Evolutionary conservation across 2,329 filamentous ascomycete genomes (phyloP).

Genomic region (Volutella citrinella): DNA sequence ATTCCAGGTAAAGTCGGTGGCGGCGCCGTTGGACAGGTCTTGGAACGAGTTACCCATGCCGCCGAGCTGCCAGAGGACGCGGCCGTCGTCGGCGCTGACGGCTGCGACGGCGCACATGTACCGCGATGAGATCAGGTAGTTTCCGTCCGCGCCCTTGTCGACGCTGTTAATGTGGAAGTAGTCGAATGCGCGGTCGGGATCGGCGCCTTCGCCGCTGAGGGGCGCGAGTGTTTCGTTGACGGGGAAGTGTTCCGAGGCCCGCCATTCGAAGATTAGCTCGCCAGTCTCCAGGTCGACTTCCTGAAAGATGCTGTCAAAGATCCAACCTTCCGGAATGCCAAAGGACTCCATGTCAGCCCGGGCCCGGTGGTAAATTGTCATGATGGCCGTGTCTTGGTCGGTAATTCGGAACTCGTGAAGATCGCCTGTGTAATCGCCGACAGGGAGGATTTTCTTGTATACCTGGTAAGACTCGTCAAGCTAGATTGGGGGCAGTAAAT

Average conservation of each 20-base stretch:
- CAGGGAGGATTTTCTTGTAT: conserved; percentile 22
- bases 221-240: conserved; percentile 12
- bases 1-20: conserved; percentile 44
- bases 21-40: conserved; percentile 31
- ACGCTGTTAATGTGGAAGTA: conserved; percentile 58
- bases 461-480: conserved; percentile 28
- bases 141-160: conserved; percentile 46
- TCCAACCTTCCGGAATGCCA: conserved; percentile 23
- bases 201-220: conserved; percentile 20
- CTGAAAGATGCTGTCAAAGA: conserved; percentile 35
- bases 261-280: conserved; percentile 47
- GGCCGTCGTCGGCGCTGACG: conserved; percentile 45
- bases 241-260: conserved; percentile 27
- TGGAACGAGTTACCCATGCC: conserved; percentile 41
- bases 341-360: conserved; percentile 21
- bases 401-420: conserved; percentile 41
- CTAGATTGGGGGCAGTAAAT: conserved; percentile 15
- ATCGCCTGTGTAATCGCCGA: conserved; percentile 21
- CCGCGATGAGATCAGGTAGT: conserved; percentile 54
- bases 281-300: conserved; percentile 51
- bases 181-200: conserved; percentile 41
- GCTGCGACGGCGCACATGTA: conserved; percentile 45
- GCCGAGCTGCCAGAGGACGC: conserved; percentile 51
- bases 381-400: conserved; percentile 36
- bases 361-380: conserved; percentile 34